Evolutionary conservation across 2,329 filamentous ascomycete species (phyloP).

Genomic region (Nothophaeocryptopus gaeumannii): DNA sequence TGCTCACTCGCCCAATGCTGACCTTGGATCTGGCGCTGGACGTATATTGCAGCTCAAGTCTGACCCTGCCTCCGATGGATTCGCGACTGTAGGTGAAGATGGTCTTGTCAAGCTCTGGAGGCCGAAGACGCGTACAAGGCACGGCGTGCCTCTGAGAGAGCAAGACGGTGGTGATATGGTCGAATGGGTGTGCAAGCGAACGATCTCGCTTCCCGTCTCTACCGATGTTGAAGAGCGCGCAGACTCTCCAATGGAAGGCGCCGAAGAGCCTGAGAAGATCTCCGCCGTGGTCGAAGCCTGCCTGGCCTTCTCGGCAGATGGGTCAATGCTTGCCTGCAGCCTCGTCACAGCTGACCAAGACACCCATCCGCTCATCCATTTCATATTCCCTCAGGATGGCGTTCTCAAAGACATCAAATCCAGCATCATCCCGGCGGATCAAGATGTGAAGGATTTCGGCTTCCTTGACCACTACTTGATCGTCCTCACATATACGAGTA

Average conservation of each 20-base stretch:
- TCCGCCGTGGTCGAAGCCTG: constrained; percentile 52
- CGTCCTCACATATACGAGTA: constrained; percentile 66
- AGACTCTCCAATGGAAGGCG: constrained; percentile 27
- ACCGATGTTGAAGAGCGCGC: constrained; percentile 31
- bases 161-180: constrained; percentile 58
- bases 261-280: constrained; percentile 40
- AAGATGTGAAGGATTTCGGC: constrained; percentile 58
- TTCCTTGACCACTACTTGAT: constrained; percentile 74
- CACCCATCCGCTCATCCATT: constrained; percentile 61
- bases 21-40: constrained; percentile 38
- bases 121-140: constrained; percentile 65
- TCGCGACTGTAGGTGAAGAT: constrained; percentile 83
- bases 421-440: constrained; percentile 41
- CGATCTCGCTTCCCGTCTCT: constrained; percentile 41
- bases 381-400: constrained; percentile 72
- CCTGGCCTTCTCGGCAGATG: constrained; percentile 78
- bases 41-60: constrained; percentile 70
- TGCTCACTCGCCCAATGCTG: constrained; percentile 34
- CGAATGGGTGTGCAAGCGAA: constrained; percentile 70
- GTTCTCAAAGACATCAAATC: constrained; percentile 64
- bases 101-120: constrained; percentile 76
- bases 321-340: constrained; percentile 71
- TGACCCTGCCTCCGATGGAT: constrained; percentile 66
- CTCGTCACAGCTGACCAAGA: constrained; percentile 40
- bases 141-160: constrained; percentile 64